Evolutionary conservation across 441 rosid genomes (phyloP).

Genomic region (Populus hybrid): DNA sequence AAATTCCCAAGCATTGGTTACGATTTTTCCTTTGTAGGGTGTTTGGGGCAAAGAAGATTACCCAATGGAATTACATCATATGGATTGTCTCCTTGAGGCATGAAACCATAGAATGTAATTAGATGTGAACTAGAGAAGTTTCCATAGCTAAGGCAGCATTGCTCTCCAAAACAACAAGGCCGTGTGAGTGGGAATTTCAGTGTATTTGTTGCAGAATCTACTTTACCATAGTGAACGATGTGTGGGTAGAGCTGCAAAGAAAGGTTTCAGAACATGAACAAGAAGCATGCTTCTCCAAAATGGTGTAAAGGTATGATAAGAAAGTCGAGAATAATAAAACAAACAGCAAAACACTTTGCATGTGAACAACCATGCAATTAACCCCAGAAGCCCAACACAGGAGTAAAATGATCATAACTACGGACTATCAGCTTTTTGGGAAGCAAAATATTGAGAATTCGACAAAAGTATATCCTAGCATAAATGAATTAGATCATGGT

Average conservation of each 20-base stretch:
- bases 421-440: not conserved
- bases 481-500: not conserved
- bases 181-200: conserved; percentile 77
- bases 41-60: conserved; percentile 24
- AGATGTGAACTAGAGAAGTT: conserved; percentile 79
- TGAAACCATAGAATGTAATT: conserved; percentile 81
- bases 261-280: conserved; percentile 12
- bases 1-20: not conserved
- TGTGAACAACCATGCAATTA: not conserved
- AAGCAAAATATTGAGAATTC: not conserved
- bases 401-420: not conserved
- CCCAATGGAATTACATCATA: conserved; percentile 83
- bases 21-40: not conserved
- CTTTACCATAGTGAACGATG: conserved; percentile 75
- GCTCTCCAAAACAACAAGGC: conserved; percentile 66
- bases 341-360: not conserved
- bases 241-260: conserved; percentile 65
- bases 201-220: conserved; percentile 52
- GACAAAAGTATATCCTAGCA: not conserved
- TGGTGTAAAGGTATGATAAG: not conserved
- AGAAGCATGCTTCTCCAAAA: not conserved
- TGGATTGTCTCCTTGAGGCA: conserved; percentile 73
- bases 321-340: not conserved
- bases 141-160: conserved; percentile 90
- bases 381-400: not conserved